Base-by-base conservation (phyloP, 768 basidiomycete genomes). In the Tricholoma sp. region DNA sequence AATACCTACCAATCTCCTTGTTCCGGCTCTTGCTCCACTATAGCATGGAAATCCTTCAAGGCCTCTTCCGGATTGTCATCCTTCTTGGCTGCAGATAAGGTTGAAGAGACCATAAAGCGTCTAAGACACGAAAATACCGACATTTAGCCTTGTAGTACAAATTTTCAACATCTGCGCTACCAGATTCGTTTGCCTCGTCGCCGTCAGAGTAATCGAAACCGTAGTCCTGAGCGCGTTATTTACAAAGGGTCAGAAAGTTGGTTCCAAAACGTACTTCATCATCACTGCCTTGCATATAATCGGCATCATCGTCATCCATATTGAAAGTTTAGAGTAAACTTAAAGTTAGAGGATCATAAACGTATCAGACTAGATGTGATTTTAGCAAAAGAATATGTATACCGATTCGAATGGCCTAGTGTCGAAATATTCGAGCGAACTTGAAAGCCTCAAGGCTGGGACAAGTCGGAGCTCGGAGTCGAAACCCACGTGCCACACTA, bases 131-230 rank as follows among this genome's bases (percentile, higher is more conserved):
- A 41, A 58, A 22, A 55, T 37, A 72, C 87, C 52, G 62, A 98
- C 96, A 86, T 73, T 99, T 99, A 10, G 97, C 97, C 50, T 87
- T 89, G 71, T 98, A 98, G 74, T 99, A 99, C 83, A 94, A 85
- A 68, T 99, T 99, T 76, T 99, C 97, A 46, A 97, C 85, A 72
- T 97, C 95, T 22, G 85, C 89, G 54, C 84, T 90, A 50, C 82
- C 89, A 1, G 84, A 80, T 63, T 89, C 89, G 56, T 91, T 84
- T 27, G 81, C 90, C 27, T 90, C 90, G 34, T 90, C 92, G 52
- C 83, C 88, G 71, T 94, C 95, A 43, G 94, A 95, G 73, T 98
- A 99, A 72, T 94, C 92, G 71, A 98, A 98, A 63, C 84, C 93
- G 72, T 97, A 97, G 66, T 94, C 93, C 92, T 94, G 67, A 57